Base-by-base conservation (phyloP, 1,284 basidiomycete genomes). In the Leccinum insigne region DNA sequence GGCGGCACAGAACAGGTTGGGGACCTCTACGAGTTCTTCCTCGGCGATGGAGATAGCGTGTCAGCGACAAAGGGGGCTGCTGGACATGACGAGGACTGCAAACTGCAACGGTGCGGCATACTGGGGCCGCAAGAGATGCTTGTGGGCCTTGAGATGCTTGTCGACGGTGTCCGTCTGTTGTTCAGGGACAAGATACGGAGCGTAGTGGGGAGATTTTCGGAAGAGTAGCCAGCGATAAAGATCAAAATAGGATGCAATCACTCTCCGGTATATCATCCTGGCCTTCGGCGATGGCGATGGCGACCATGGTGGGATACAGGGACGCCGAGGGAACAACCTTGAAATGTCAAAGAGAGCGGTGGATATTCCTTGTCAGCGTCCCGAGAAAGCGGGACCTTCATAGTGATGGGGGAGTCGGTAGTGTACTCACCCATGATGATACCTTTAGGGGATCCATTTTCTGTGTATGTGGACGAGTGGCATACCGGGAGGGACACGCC, bases 41-140 rank as follows among this genome's bases (percentile, higher is more conserved):
- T 87, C 83, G 63, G 85, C 68, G 65, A 87, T 81, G 26, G 32
- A 66, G 2, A 84, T 68, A n/a, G 80, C 82, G 21, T 75, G 78
- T 0, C 67, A 5, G 21, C 77, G 77, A 69, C 78, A 76, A 9
- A 64, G 56, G 13, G 68, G 65, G 29, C 77, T 69, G 14, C 71
- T 68, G 2, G 79, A 72, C 42, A 88, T 75, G 52, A 78, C 64
- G 4, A 76, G 65, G 3, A 83, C 80, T 0, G 86, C 85, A 10
- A 70, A 67, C 68, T 86, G 86, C 16, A 87, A 73, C 0, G 78
- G 71, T 0, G 71, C 38, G 3, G 80, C 75, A 62, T 90, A 87
- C 23, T 84, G 82, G 0, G 86, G 81, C 10, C 87, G 86, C 16
- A 90, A 77, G 59, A 90, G 83, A 64, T 87, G 80, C 1, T 77